Evolutionary conservation across 306 rosid genomes (phyloP).

Genomic region (Cucurbita maxima): DNA sequence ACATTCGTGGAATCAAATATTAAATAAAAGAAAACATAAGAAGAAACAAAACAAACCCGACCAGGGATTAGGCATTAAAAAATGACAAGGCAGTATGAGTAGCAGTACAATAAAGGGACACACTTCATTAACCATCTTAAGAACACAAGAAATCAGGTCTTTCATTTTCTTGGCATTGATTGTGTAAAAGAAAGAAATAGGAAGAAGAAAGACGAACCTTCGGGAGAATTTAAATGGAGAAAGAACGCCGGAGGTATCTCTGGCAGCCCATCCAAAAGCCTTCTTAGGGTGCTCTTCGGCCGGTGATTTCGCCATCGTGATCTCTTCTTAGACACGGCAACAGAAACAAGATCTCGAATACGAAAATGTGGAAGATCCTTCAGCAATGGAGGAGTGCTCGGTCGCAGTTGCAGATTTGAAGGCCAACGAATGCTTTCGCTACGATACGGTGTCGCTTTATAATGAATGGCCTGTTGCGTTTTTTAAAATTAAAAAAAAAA

Average conservation of each 20-base stretch:
- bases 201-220: slow-evolving; percentile 1
- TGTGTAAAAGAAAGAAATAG: not conserved
- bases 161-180: not conserved
- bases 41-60: too few relatives aligned
- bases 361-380: not conserved
- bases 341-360: not conserved
- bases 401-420: not conserved
- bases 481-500: too few relatives aligned
- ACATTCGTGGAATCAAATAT: too few relatives aligned
- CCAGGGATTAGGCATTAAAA: too few relatives aligned
- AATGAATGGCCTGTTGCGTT: too few relatives aligned
- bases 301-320: not conserved
- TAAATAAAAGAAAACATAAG: too few relatives aligned
- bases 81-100: too few relatives aligned
- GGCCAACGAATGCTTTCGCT: not conserved
- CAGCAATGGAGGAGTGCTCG: too few relatives aligned
- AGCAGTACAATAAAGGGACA: not conserved
- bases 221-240: slow-evolving; percentile 22
- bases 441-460: too few relatives aligned
- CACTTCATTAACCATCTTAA: not conserved
- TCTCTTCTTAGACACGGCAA: too few relatives aligned
- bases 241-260: slow-evolving; percentile 13
- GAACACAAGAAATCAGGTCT: not conserved
- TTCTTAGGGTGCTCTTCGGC: slow-evolving; percentile 10
- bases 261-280: slow-evolving; percentile 21